Evolutionary conservation across 2,329 filamentous ascomycete species (phyloP), one percentile per base, ranked within the genome.

Genomic region (Phoma sp.): DNA sequence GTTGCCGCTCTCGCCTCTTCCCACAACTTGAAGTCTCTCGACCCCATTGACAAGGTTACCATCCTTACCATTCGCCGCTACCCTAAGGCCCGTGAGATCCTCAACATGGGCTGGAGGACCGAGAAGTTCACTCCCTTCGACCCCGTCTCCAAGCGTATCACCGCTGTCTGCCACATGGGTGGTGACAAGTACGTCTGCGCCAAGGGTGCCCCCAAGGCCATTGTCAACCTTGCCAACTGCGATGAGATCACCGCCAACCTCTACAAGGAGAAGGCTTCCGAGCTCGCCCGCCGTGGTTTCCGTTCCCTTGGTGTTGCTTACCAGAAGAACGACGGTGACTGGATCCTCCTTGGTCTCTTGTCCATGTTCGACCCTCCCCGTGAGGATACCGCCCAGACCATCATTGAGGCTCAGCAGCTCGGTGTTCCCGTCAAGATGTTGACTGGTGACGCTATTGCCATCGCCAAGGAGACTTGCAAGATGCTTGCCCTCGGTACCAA

Each of bases 381-480:
- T 81, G 87, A 89, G 68, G 88, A 91, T 75, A 91, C 89, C 59
- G 88, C 88, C 62, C 87, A 90, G 79, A 91, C 88, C 62, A 90
- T 91, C 70, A 79, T 89, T 69, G 88, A 91, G 78, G 88, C 88
- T 60, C 86, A 89, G 75, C 83, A 88, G 73, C 86, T 91, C 53
- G 88, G 88, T 81, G 87, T 91, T 30, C 86, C 84, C 62, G 88
- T 91, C 65, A 91, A 91, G 85, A 91, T 91, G 88, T 80, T 91
- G 76, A 91, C 88, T 78, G 88, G 88, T 83, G 88, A 91, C 72
- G 88, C 88, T 61, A 89, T 90, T 66, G 88, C 88, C 67, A 91
- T 91, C 63, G 88, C 88, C 55, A 90, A 90, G 80, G 88, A 91
- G 78, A 91, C 88, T 64, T 91, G 88, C 84, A 89, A 90, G 80